Conservation (phyloP, 164 flowering plant species). For the Nelumbo lutea region DNA sequence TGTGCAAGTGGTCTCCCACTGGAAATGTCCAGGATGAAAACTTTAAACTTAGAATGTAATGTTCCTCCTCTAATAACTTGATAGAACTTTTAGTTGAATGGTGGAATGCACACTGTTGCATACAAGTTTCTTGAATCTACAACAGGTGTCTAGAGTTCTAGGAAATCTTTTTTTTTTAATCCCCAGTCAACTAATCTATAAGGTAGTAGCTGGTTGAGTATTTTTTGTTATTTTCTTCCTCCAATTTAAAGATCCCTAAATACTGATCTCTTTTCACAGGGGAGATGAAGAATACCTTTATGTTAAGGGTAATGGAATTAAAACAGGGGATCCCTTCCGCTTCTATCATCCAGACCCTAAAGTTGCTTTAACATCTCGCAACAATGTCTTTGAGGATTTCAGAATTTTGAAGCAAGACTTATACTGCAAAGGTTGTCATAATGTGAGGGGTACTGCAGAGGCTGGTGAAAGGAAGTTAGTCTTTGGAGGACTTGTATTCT, state of each 20-base stretch:
- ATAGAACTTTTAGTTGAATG: too few relatives aligned
- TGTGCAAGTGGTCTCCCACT: too few relatives aligned
- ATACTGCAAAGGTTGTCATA: neutral
- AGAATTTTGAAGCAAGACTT: conserved; percentile 28
- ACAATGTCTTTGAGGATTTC: conserved; percentile 26
- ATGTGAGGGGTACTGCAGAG: neutral
- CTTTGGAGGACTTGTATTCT: conserved; percentile 59
- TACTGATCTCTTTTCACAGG: conserved; percentile 26
- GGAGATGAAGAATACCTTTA: conserved; percentile 60
- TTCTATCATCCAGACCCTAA: conserved; percentile 47
- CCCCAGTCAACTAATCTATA: too few relatives aligned
- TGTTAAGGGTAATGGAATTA: conserved; percentile 51
- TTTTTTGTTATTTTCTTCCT: neutral
- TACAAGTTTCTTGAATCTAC: too few relatives aligned
- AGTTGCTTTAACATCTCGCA: conserved; percentile 33
- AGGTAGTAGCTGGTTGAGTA: too few relatives aligned
- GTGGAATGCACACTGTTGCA: too few relatives aligned
- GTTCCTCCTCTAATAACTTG: too few relatives aligned
- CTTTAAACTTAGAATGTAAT: too few relatives aligned
- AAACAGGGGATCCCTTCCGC: conserved; percentile 63
- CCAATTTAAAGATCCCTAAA: too few relatives aligned
- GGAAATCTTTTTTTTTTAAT: too few relatives aligned
- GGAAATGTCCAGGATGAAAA: too few relatives aligned
- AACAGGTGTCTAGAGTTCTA: too few relatives aligned
- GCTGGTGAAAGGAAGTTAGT: conserved; percentile 26